Evolutionary conservation across 495 filamentous ascomycete genomes (phyloP).

Genomic region (Neurospora sublineolata): DNA sequence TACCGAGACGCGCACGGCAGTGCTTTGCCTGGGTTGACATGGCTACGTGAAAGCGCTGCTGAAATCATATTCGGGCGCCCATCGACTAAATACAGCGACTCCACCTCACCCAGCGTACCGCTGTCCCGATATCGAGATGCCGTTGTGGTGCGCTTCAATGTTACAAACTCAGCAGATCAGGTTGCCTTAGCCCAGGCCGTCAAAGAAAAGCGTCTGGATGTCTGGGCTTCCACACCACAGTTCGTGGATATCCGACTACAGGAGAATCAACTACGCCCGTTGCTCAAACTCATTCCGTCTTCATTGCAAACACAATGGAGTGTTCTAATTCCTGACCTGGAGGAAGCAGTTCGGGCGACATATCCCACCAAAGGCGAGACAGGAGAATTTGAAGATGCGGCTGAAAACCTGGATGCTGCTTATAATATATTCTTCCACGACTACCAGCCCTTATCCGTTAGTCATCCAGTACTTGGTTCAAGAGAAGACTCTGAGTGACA

Average conservation of each 20-base stretch:
- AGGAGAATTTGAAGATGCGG: constrained; percentile 5
- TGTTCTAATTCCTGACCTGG: constrained; percentile 76
- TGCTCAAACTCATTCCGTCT: constrained; percentile 68
- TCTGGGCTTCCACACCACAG: constrained; percentile 74
- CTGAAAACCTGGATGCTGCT: constrained; percentile 23
- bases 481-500: not conserved
- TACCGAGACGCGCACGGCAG: not conserved
- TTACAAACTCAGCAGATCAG: constrained; percentile 59
- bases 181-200: constrained; percentile 60
- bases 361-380: constrained; percentile 43
- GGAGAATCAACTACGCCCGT: constrained; percentile 65
- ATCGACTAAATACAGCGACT: constrained; percentile 7
- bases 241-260: constrained; percentile 82
- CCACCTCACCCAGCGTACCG: constrained; percentile 30
- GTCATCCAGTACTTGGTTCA: constrained; percentile 17
- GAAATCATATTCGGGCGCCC: constrained; percentile 51
- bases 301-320: constrained; percentile 51
- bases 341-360: constrained; percentile 62
- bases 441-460: constrained; percentile 72
- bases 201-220: constrained; percentile 68
- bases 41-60: constrained; percentile 54
- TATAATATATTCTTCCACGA: constrained; percentile 74
- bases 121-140: constrained; percentile 63
- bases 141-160: constrained; percentile 78
- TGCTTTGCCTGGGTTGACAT: constrained; percentile 34